Base-by-base conservation (phyloP, 768 basidiomycete species). In the Boletellus ananas region DNA sequence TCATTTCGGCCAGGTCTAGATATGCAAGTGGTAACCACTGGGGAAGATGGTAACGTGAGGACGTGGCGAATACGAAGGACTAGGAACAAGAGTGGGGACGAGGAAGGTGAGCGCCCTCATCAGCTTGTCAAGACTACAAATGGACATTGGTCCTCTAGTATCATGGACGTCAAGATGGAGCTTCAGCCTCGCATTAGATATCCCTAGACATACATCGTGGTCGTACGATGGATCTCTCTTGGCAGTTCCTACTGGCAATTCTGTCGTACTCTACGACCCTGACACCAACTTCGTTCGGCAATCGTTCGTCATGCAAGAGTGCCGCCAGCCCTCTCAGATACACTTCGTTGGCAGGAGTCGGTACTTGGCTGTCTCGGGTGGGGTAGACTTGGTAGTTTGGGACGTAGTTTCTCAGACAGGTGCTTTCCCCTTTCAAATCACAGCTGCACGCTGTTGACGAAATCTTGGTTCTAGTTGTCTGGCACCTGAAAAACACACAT, bases 171-270 rank as follows among this genome's bases (percentile, higher is more conserved):
- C 80, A 39, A 83, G 87, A 43, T 86, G 91, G 3, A 79, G 83
- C 2, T 77, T 90, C 57, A 72, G 67, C 36, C 88, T 87, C 62
- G 87, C 85, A 38, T 72, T 75, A n/a, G 79, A 83, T 61, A 70
- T 74, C 44, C 89, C 93, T 29, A 75, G 74, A 46, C 75, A 83
- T 55, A 72, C 79, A 0, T 77, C 83, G 1, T 96, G 93, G 84
- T 90, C 94, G 6, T 77, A 75, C 4, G 96, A 99, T 65, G 86
- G 82, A 9, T 94, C 94, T 6, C 74, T 99, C 29, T 72, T 98
- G 40, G 87, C 86, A 12, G 77, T 94, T 18, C 75, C 84, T 12
- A 77, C 87, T 45, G 83, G 82, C 0, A 63, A 77, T 14, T 79
- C 80, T 51, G 75, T 94, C 45, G 80, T 82, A 6, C 66, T 98